Evolutionary conservation across 768 basidiomycete genomes (phyloP).

Genomic region (Amanita rimosa): DNA sequence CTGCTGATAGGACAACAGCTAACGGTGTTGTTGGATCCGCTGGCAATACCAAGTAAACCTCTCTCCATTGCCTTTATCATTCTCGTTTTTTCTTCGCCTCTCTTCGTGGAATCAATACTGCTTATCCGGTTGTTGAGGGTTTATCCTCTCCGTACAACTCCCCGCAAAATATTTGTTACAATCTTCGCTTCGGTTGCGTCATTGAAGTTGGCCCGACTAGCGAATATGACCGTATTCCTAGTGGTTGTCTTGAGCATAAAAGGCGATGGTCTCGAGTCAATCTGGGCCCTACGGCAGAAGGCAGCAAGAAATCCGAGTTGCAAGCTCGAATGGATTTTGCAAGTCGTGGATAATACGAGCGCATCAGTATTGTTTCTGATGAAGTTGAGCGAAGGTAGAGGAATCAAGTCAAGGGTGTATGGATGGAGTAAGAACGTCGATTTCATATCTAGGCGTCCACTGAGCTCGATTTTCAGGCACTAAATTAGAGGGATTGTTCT

Average conservation of each 20-base stretch:
- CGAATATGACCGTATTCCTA: slow-evolving; percentile 8
- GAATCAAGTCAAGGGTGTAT: not conserved
- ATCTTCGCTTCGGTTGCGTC: slow-evolving; percentile 10
- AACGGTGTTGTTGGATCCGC: not conserved
- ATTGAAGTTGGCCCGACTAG: slow-evolving; percentile 11
- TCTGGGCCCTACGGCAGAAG: not conserved
- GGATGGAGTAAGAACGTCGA: not conserved
- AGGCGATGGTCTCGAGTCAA: not conserved
- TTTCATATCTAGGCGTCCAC: not conserved
- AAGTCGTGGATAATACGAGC: slow-evolving; percentile 11
- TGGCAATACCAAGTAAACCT: not conserved
- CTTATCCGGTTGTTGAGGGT: slow-evolving; percentile 13
- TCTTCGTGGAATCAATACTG: slow-evolving; percentile 16
- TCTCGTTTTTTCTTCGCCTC: slow-evolving; percentile 8
- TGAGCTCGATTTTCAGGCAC: slow-evolving; percentile 5
- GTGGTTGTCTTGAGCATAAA: slow-evolving; percentile 3
- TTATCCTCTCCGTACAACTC: slow-evolving; percentile 10
- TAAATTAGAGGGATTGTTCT: slow-evolving; percentile 13
- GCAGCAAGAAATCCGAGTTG: slow-evolving; percentile 1
- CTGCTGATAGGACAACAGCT: not conserved
- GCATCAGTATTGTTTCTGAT: slow-evolving; percentile 12
- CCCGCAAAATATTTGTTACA: slow-evolving; percentile 3
- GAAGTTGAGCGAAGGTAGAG: slow-evolving; percentile 8
- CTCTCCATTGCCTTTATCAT: slow-evolving; percentile 5
- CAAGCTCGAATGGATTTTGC: slow-evolving; percentile 13